Evolutionary conservation across 805 yeast genomes (phyloP).

Genomic region (Candida bentonensis): DNA sequence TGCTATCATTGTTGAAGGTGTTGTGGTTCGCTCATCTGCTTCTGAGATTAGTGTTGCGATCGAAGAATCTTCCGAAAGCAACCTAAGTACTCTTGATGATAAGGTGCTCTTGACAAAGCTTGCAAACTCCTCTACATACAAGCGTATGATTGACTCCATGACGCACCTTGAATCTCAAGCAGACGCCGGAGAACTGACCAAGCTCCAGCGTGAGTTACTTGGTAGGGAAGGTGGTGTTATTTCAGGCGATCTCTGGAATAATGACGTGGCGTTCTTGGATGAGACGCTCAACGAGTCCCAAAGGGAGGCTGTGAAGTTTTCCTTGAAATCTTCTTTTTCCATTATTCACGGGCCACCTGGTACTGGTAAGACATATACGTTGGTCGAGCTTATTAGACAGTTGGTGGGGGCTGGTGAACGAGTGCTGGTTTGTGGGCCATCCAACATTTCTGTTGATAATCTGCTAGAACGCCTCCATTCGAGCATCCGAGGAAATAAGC

Average conservation of each 20-base stretch:
- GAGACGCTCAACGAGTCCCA: constrained; percentile 52
- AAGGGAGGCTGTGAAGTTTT: constrained; percentile 51
- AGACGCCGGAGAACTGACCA: not conserved
- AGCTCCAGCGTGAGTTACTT: constrained; percentile 3
- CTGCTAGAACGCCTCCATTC: constrained; percentile 59
- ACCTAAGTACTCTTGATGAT: constrained; percentile 30
- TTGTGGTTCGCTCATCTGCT: constrained; percentile 40
- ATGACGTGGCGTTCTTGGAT: constrained; percentile 26
- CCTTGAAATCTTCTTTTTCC: constrained; percentile 35
- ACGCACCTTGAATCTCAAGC: constrained; percentile 30
- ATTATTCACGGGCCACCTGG: constrained; percentile 77
- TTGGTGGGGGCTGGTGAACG: constrained; percentile 38
- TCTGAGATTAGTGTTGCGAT: constrained; percentile 43
- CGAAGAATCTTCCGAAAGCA: constrained; percentile 42
- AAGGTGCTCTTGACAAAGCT: constrained; percentile 58
- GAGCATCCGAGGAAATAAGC: constrained; percentile 28
- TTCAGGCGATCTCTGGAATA: not conserved
- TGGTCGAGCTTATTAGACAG: constrained; percentile 71
- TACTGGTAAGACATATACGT: constrained; percentile 72
- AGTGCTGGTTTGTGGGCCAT: constrained; percentile 84
- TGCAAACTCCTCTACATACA: constrained; percentile 26
- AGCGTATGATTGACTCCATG: constrained; percentile 64
- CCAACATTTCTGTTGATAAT: constrained; percentile 86
- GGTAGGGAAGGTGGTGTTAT: not conserved
- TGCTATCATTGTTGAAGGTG: constrained; percentile 38